phyloP scores from a whole-genome alignment of 495 filamentous ascomycete genomes.

The Beverwykella pulmonaria region DNA sequence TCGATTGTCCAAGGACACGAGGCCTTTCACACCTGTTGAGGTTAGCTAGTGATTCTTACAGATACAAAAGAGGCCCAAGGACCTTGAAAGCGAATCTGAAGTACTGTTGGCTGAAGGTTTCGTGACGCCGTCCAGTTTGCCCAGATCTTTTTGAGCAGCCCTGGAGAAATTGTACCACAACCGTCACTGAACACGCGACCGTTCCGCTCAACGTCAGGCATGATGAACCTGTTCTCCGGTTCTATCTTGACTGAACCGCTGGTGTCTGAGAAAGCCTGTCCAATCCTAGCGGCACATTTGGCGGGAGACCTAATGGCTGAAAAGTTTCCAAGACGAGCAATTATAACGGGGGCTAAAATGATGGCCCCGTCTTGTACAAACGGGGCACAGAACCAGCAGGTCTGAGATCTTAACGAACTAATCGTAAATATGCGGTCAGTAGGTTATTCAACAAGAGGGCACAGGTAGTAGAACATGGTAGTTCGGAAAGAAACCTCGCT shows the following conservation, averaged over 20 bases:
- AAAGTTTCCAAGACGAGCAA: slow-evolving; percentile 68
- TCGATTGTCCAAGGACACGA: slow-evolving; percentile 67
- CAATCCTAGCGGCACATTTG: slow-evolving; percentile 77
- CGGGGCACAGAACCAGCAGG: slow-evolving; percentile 74
- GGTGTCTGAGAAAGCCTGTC: slow-evolving; percentile 82
- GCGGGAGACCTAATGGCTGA: slow-evolving; percentile 64
- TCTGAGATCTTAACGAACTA: slow-evolving; percentile 67
- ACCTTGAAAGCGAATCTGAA: slow-evolving; percentile 58
- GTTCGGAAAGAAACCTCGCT: no score
- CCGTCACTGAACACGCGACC: slow-evolving; percentile 75
- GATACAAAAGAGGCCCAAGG: no score
- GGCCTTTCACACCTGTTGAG: slow-evolving; percentile 44
- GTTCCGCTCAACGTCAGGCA: slow-evolving; percentile 38
- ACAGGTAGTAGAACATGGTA: no score
- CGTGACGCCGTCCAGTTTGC: slow-evolving; percentile 44
- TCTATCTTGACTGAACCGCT: slow-evolving; percentile 54
- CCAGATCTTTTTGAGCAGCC: slow-evolving; percentile 58
- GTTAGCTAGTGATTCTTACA: no score
- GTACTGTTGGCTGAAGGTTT: slow-evolving; percentile 57
- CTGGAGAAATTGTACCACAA: slow-evolving; percentile 68
- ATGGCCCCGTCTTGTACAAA: slow-evolving; percentile 57
- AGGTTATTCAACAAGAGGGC: no score
- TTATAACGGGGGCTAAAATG: slow-evolving; percentile 55
- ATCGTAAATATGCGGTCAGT: no score
- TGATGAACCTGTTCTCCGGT: slow-evolving; percentile 37